phyloP scores from a whole-genome alignment of 2,329 filamentous ascomycete genomes.

The Bipolaris cookei region DNA sequence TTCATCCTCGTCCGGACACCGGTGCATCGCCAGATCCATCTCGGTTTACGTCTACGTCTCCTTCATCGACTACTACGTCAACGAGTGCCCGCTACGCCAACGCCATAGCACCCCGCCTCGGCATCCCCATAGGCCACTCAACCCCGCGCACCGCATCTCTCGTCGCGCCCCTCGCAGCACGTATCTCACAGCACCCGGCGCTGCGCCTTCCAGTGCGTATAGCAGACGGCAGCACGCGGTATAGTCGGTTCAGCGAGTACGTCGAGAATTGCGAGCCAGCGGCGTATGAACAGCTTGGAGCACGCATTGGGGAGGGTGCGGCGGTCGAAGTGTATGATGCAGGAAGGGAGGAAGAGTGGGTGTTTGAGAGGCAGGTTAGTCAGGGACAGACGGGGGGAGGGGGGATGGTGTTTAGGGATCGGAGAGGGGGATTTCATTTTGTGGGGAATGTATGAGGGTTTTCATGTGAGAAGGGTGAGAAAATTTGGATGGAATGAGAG shows the following conservation, averaged over 20 bases:
- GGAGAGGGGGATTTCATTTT: slow-evolving; percentile 23
- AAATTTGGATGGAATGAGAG: no score
- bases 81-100: slow-evolving; percentile 11
- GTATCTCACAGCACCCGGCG: slow-evolving; percentile 8
- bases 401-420: slow-evolving; percentile 28
- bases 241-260: slow-evolving; percentile 25
- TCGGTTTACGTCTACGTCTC: no score
- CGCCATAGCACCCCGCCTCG: slow-evolving; percentile 21
- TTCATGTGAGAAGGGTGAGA: no score
- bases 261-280: slow-evolving; percentile 1
- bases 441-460: slow-evolving; percentile 19
- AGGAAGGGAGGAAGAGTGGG: slow-evolving; percentile 26
- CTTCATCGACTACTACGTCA: not conserved
- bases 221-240: slow-evolving; percentile 15
- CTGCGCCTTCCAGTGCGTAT: slow-evolving; percentile 20
- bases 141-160: slow-evolving; percentile 8
- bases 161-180: slow-evolving; percentile 20
- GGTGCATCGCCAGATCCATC: no score
- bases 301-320: slow-evolving; percentile 17
- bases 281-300: not conserved
- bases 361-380: slow-evolving; percentile 23
- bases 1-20: no score
- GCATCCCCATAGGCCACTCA: slow-evolving; percentile 3
- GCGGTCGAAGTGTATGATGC: slow-evolving; percentile 24
- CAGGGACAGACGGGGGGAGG: slow-evolving; percentile 8